Percentiles rank a stretch among this genome's conserved stretches.
These are phyloP conservation scores for Tirmania nivea DNA, from an alignment of 495 filamentous ascomycete species.

Conservation along the genomic window DNA sequence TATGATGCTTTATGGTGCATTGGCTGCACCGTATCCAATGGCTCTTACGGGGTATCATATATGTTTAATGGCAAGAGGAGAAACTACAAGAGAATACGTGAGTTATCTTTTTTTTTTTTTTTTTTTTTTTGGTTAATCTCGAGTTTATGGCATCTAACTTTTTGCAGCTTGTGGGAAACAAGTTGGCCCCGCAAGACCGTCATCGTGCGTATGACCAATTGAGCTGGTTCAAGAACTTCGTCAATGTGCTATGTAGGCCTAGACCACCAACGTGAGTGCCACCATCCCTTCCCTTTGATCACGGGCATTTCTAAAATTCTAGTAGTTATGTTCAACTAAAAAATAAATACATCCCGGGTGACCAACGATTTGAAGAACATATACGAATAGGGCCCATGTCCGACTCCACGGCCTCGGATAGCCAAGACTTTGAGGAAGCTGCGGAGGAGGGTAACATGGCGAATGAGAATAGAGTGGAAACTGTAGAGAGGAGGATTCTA, in stretches of 20 bases:
- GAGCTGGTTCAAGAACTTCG: constrained; percentile 54
- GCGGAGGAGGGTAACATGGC: background rate
- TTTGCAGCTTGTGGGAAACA: constrained; percentile 31
- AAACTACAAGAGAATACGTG: constrained; percentile 89
- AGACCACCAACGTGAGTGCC: constrained; percentile 49
- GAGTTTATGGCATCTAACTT: background rate
- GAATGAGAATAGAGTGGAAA: background rate
- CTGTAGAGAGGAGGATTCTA: too few relatives aligned
- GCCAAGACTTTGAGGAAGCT: background rate
- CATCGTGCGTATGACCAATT: constrained; percentile 79
- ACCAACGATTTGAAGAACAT: constrained; percentile 47
- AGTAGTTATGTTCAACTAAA: constrained; percentile 57
- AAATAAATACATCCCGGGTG: constrained; percentile 48
- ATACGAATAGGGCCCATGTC: constrained; percentile 2
- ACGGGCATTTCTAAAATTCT: background rate
- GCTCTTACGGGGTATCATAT: constrained; percentile 74
- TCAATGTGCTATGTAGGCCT: constrained; percentile 58
- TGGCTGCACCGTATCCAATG: constrained; percentile 59
- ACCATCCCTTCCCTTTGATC: background rate
- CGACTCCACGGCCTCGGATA: background rate
- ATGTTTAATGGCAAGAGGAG: constrained; percentile 69
- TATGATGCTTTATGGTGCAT: constrained; percentile 61
- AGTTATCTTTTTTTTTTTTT: constrained; percentile 29
- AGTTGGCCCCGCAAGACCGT: constrained; percentile 75
- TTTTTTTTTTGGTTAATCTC: background rate